Conservation (phyloP, 306 rosid species). For the Oemleria cerasiformis region DNA sequence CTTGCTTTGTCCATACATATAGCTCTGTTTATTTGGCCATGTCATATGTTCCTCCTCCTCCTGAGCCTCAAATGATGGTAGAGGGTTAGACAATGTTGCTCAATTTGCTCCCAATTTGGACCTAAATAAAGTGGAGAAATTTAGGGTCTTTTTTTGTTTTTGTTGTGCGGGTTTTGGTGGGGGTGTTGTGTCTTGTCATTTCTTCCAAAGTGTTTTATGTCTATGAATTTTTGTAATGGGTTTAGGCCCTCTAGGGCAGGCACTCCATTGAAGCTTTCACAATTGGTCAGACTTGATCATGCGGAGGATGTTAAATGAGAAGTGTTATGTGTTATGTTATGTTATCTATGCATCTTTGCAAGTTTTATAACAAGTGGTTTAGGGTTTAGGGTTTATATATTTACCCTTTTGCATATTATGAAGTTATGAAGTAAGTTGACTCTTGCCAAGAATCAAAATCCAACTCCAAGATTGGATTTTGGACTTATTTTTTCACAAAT, state of each 20-base stretch:
- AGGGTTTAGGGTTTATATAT: too few species aligned
- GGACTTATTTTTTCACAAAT: too few species aligned
- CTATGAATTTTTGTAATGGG: neutral
- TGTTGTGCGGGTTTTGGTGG: neutral
- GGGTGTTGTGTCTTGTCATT: neutral
- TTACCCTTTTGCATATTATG: neutral
- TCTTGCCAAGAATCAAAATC: too few species aligned
- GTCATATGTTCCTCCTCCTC: constrained; percentile 14
- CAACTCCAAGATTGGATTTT: too few species aligned
- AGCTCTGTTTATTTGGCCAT: constrained; percentile 38
- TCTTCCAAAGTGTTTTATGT: neutral
- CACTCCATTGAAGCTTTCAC: neutral
- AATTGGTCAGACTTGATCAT: too few species aligned
- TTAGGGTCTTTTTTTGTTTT: neutral
- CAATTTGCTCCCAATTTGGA: neutral
- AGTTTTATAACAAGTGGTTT: neutral
- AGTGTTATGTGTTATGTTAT: neutral
- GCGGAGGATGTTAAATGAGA: neutral
- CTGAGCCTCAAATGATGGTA: neutral
- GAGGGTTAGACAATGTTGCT: neutral
- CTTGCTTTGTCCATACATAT: constrained; percentile 24
- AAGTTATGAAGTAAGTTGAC: neutral
- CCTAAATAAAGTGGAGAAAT: neutral
- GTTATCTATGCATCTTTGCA: neutral
- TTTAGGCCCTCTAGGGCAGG: neutral